These are phyloP conservation scores for Russula vinacea DNA, from an alignment of 768 basidiomycete genomes.

Conservation along the genomic window DNA sequence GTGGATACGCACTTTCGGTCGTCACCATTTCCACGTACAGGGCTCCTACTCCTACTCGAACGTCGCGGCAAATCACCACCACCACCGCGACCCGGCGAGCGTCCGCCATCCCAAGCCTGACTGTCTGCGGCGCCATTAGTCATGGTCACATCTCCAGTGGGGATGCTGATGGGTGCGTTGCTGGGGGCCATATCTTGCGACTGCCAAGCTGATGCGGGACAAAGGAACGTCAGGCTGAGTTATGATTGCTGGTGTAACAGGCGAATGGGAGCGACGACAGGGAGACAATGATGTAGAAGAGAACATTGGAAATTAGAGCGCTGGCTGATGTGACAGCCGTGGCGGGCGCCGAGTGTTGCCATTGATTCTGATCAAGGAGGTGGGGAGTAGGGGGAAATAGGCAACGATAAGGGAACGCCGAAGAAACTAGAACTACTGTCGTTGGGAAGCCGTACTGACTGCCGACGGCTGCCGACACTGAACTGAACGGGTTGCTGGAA, in stretches of 20 bases:
- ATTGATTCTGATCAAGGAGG: conserved; percentile 31
- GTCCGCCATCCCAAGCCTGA: conserved; percentile 54
- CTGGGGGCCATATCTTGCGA: conserved; percentile 73
- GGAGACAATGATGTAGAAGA: conserved; percentile 35
- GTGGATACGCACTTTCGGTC: conserved; percentile 52
- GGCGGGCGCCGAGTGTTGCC: conserved; percentile 27
- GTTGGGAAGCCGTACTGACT: conserved; percentile 30
- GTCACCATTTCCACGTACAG: conserved; percentile 45
- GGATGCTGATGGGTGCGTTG: conserved; percentile 64
- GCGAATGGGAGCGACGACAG: conserved; percentile 29
- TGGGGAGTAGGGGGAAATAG: conserved; percentile 27
- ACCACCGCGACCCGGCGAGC: conserved; percentile 45
- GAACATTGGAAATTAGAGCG: conserved; percentile 26
- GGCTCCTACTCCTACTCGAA: conserved; percentile 78
- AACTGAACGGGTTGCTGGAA: conserved; percentile 26
- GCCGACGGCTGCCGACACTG: conserved; percentile 32
- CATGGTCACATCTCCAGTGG: conserved; percentile 46
- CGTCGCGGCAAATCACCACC: conserved; percentile 56
- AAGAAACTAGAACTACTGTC: conserved; percentile 26
- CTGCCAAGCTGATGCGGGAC: conserved; percentile 68
- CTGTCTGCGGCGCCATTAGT: conserved; percentile 51
- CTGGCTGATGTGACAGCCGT: conserved; percentile 27
- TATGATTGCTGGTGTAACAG: conserved; percentile 30
- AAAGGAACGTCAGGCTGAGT: conserved; percentile 46
- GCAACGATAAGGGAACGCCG: conserved; percentile 17